phyloP scores from a whole-genome alignment of 1,284 basidiomycete species.

The Pseudozyma sp. region DNA sequence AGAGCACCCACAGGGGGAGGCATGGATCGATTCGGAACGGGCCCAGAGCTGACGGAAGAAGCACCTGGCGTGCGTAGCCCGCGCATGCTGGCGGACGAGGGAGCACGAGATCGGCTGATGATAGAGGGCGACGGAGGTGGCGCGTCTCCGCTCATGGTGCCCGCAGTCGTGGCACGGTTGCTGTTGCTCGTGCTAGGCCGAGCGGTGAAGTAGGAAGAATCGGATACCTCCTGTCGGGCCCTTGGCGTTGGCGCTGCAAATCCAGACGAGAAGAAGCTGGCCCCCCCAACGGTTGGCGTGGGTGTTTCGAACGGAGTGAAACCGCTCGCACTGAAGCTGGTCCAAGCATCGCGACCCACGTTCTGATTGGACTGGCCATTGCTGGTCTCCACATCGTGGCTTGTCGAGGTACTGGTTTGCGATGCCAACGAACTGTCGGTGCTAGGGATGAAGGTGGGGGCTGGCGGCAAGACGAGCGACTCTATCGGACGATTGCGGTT shows the following conservation, averaged over 20 bases:
- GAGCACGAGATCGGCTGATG: slow-evolving; percentile 61
- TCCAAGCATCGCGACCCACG: slow-evolving; percentile 50
- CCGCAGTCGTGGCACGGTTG: slow-evolving; percentile 15
- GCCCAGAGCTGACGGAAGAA: slow-evolving; percentile 21
- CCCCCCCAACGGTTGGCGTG: slow-evolving; percentile 23
- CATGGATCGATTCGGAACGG: slow-evolving; percentile 45
- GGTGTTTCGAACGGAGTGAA: slow-evolving; percentile 60
- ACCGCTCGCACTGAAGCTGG: slow-evolving; percentile 46
- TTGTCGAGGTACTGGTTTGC: slow-evolving; percentile 9
- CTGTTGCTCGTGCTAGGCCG: slow-evolving; percentile 40
- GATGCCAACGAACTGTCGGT: not conserved
- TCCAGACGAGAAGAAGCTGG: slow-evolving; percentile 3
- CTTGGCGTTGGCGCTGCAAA: slow-evolving; percentile 36
- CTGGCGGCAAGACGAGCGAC: slow-evolving; percentile 50
- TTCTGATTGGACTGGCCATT: slow-evolving; percentile 11
- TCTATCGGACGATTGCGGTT: slow-evolving; percentile 42
- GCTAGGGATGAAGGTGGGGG: slow-evolving; percentile 46
- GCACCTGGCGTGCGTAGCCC: slow-evolving; percentile 41
- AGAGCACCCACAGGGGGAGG: slow-evolving; percentile 30
- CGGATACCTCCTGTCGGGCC: slow-evolving; percentile 50
- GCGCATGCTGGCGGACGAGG: slow-evolving; percentile 54
- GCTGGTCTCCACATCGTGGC: not conserved
- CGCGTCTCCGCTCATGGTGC: slow-evolving; percentile 35
- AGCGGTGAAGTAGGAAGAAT: slow-evolving; percentile 58
- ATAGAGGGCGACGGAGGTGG: slow-evolving; percentile 65